phyloP scores from a whole-genome alignment of 2,329 filamentous ascomycete species.

The Stenocarpella maydis region DNA sequence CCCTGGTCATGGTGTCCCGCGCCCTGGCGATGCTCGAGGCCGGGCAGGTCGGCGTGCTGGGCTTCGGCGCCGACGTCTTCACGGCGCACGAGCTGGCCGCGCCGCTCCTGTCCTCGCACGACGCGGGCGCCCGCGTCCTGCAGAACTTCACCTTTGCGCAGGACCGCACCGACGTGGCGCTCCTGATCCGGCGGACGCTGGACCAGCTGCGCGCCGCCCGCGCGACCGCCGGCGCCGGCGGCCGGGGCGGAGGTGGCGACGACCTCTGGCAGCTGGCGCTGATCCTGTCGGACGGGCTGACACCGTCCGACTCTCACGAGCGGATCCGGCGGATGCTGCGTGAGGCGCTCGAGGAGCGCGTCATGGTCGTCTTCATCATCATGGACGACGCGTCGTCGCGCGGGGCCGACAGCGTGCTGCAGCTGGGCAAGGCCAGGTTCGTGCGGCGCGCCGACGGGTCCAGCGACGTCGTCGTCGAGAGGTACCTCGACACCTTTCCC shows the following conservation, averaged over 20 bases:
- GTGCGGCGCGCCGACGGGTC: slow-evolving; percentile 68
- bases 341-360: slow-evolving; percentile 88
- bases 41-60: slow-evolving; percentile 89
- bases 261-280: slow-evolving; percentile 97
- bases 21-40: slow-evolving; percentile 92
- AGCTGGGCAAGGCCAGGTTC: slow-evolving; percentile 88
- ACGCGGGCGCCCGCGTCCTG: slow-evolving; percentile 84
- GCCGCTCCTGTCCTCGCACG: slow-evolving; percentile 79
- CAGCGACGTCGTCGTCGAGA: slow-evolving; percentile 79
- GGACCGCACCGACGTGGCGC: slow-evolving; percentile 83
- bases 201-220: slow-evolving; percentile 83
- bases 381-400: slow-evolving; percentile 70
- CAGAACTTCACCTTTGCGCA: slow-evolving; percentile 87
- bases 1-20: slow-evolving; percentile 88
- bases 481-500: slow-evolving; percentile 94
- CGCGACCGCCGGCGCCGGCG: slow-evolving; percentile 50
- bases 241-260: slow-evolving; percentile 50
- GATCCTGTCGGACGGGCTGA: slow-evolving; percentile 93
- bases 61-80: slow-evolving; percentile 85
- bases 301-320: slow-evolving; percentile 82
- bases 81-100: slow-evolving; percentile 86
- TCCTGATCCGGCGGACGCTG: slow-evolving; percentile 79
- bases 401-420: slow-evolving; percentile 75
- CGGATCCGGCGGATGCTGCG: slow-evolving; percentile 82
- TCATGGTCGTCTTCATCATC: slow-evolving; percentile 98